Evolutionary conservation across 257 asterid genomes (phyloP), one percentile per base, ranked within the genome.

Genomic region (Asclepias syriaca): DNA sequence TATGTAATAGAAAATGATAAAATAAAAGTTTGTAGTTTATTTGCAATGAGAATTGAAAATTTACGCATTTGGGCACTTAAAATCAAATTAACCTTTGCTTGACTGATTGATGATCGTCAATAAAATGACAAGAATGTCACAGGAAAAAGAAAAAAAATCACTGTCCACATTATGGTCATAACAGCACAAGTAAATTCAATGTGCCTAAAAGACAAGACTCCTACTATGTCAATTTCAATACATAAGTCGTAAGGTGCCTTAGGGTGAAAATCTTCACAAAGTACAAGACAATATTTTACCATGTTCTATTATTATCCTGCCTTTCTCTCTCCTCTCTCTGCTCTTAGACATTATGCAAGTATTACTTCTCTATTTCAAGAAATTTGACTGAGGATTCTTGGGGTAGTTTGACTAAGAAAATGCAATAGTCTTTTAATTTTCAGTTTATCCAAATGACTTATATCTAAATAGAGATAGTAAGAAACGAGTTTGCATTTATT

Each of bases 151-250:
- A 54, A n/a, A 15, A 32, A 63, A 34, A 12, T 13, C 22, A 29
- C 21, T 8, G n/a, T n/a, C 48, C 67, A 16, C 24, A 5, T 1
- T 13, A 3, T 59, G 66, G 46, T 32, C 16, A 14, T 34, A 14
- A 32, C 49, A 63, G 50, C 50, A 9, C 9, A n/a, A 32, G 27
- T 37, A 37, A 63, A 70, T 3, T 22, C 29, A 60, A 56, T 40
- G 29, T 24, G 58, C 56, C 74, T 13, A 34, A 21, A 54, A 69
- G 56, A 70, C 66, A 56, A 46, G 60, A 70, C 3, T 39, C 55
- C 29, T 51, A 51, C 57, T 51, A 51, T 21, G 21, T 51, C 57
- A n/a, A 51, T 51, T 51, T 51, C 2, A 16, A 51, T 16, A 51
- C n/a, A 51, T 51, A 51, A 16, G 8, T 51, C 5, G 2, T 51